phyloP scores from a whole-genome alignment of 257 asterid species.

The Solanum corneliomulleri region DNA sequence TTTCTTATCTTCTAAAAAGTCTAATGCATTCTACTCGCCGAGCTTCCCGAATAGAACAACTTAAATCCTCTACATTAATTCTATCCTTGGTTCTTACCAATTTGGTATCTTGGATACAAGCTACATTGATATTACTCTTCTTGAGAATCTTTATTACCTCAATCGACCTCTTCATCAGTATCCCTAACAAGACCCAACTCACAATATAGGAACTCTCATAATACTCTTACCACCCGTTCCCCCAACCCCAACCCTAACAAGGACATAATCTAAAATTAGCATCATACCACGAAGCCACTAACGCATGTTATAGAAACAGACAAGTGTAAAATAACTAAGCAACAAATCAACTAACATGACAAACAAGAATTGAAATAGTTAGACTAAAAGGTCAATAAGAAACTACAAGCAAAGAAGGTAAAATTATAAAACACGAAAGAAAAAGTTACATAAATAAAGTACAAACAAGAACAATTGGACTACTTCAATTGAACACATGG shows the following conservation, averaged over 20 bases:
- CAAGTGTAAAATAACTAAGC: neutral
- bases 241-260: neutral
- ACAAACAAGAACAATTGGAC: neutral
- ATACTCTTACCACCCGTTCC: neutral
- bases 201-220: too few species aligned
- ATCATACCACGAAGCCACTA: neutral
- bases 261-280: neutral
- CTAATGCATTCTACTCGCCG: too few species aligned
- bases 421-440: neutral
- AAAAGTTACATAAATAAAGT: neutral
- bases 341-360: neutral
- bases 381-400: too few species aligned
- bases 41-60: neutral
- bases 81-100: neutral
- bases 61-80: too few species aligned
- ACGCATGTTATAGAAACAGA: neutral
- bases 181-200: neutral
- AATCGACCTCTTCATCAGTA: neutral
- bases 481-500: neutral
- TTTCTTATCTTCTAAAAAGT: neutral
- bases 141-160: neutral
- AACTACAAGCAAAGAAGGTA: neutral
- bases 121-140: neutral
- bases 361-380: too few species aligned
- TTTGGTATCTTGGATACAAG: neutral